Evolutionary conservation across 805 yeast species (phyloP), one percentile per base, ranked within the genome.

Genomic region (Cyberlindnera misumaiensis): DNA sequence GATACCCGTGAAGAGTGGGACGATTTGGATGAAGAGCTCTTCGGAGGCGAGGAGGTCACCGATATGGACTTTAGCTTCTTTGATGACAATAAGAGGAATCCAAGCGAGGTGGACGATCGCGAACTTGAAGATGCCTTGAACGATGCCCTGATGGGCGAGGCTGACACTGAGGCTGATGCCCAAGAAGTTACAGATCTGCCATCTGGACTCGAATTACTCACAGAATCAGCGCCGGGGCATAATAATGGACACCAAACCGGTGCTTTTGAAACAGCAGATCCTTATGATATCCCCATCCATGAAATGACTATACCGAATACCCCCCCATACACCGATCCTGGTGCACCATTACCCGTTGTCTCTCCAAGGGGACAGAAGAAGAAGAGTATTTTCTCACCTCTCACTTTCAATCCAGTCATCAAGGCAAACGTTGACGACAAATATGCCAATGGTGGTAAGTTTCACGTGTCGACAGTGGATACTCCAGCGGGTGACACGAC

Each of bases 381-480:
- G 36, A 73, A 63, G 40, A 84, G 95, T 31, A 76, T 81, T 0
- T 89, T 87, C 59, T 84, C 95, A 0, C 95, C 95, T 0, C 65
- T 88, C 30, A 70, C 73, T 30, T 89, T 88, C 62, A 83, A 85
- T 50, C 95, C 96, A 1, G 72, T 81, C 14, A 82, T 86, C 39
- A 79, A 77, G 40, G 72, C 75, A 34, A 77, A 74, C 41, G 79
- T 90, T 29, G 97, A 90, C 55, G 77, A 83, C 40, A 90, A 90
- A 53, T 90, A 90, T 52, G 80, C 81, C 11, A 72, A 72, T 46
- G 98, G 98, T 5, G 98, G 98, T 2, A 83, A 89, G 53, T 90
- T 84, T 55, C 88, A 79, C 54, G 85, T 83, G 12, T 35, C 47
- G 2, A 32, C 42, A 4, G 50, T 17, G 14, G 36, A 34, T 16